phyloP scores from a whole-genome alignment of 768 basidiomycete genomes.

The Daedalea quercina region DNA sequence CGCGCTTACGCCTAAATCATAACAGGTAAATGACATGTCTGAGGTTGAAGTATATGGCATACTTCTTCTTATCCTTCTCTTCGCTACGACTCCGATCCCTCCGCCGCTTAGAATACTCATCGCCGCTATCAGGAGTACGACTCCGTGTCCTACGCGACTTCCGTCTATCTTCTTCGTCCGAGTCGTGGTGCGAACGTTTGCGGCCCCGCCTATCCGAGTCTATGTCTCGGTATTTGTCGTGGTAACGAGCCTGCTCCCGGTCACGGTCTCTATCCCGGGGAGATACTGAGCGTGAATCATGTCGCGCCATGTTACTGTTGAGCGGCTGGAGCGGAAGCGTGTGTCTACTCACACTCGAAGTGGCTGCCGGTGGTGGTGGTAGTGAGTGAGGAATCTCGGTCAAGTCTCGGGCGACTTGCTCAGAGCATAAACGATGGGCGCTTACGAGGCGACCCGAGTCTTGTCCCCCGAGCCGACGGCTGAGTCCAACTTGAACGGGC shows the following conservation, averaged over 20 bases:
- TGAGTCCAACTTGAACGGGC: too few species aligned
- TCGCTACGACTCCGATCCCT: constrained; percentile 25
- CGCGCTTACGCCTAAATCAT: constrained; percentile 62
- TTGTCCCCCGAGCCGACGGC: too few species aligned
- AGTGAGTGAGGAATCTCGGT: not conserved
- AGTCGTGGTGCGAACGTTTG: constrained; percentile 13
- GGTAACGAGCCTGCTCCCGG: constrained; percentile 24
- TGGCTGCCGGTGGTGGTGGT: not conserved
- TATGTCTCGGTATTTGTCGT: constrained; percentile 28
- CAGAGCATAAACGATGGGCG: too few species aligned
- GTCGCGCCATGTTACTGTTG: constrained; percentile 34
- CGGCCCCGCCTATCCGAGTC: constrained; percentile 14
- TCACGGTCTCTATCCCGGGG: constrained; percentile 28
- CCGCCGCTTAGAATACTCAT: constrained; percentile 16
- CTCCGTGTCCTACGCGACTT: constrained; percentile 19
- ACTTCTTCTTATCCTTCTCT: constrained; percentile 44
- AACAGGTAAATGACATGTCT: not conserved
- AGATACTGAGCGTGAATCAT: constrained; percentile 44
- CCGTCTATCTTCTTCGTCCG: constrained; percentile 17
- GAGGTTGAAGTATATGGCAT: constrained; percentile 13
- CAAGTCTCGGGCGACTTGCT: too few species aligned
- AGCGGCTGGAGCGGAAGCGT: not conserved
- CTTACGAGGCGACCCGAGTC: too few species aligned
- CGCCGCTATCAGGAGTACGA: constrained; percentile 26
- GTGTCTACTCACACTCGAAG: not conserved